These are phyloP conservation scores for Paragyromitra xinjiangensis DNA, from an alignment of 495 filamentous ascomycete species.

Conservation along the genomic window DNA sequence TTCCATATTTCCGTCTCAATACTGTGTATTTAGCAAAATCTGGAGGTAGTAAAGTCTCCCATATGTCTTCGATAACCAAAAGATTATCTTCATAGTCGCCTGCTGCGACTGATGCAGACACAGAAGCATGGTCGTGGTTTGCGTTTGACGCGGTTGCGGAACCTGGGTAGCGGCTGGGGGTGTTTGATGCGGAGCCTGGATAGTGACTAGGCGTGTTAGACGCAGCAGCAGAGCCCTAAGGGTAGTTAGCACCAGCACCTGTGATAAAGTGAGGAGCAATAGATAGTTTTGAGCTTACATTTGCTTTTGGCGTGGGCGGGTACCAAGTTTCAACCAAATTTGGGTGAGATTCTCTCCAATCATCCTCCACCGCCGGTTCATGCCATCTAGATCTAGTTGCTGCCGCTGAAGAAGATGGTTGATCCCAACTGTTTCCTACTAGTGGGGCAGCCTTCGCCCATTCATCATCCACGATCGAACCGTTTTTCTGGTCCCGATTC, in stretches of 20 bases:
- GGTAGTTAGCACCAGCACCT: neutral
- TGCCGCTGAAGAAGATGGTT: neutral
- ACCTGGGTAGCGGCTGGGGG: neutral
- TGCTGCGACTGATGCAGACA: neutral
- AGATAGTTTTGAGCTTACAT: conserved; percentile 14
- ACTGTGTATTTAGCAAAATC: conserved; percentile 41
- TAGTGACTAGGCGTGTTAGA: neutral
- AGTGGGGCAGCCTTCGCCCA: conserved; percentile 8
- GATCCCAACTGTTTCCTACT: conserved; percentile 12
- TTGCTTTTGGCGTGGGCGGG: conserved; percentile 26
- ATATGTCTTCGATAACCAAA: conserved; percentile 27
- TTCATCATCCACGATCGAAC: neutral
- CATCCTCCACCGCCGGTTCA: neutral
- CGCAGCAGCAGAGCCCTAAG: conserved; percentile 17
- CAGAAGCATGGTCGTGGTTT: neutral
- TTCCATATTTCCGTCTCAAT: conserved; percentile 21
- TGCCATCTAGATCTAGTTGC: neutral
- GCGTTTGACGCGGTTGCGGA: conserved; percentile 11
- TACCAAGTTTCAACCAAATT: conserved; percentile 17
- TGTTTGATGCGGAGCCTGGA: neutral
- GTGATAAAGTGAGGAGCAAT: neutral
- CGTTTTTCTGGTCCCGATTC: neutral
- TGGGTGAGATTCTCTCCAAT: neutral
- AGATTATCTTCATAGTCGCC: conserved; percentile 12
- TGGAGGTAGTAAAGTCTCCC: conserved; percentile 33